These are phyloP conservation scores for Artemisia tridentata DNA, from an alignment of 129 eudicot genomes.

Conservation along the genomic window DNA sequence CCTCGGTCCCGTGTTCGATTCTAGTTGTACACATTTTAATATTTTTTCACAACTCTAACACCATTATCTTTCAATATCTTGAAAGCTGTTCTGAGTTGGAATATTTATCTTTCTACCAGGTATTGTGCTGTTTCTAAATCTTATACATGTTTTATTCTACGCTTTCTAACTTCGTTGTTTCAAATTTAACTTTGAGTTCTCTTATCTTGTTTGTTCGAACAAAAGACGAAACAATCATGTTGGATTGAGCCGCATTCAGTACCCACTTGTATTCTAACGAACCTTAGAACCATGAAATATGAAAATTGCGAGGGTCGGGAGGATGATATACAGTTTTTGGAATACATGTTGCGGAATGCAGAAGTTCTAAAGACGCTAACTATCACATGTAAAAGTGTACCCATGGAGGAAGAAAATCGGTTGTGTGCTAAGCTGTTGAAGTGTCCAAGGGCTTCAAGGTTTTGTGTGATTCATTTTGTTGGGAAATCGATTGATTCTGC, in stretches of 20 bases:
- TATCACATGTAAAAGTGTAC: neutral
- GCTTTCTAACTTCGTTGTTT: too few relatives aligned
- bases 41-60: too few relatives aligned
- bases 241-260: too few relatives aligned
- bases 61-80: neutral
- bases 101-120: neutral
- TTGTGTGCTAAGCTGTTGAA: neutral
- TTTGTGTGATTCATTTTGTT: neutral
- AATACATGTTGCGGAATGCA: constrained; percentile 11
- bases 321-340: neutral
- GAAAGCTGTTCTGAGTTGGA: constrained; percentile 4
- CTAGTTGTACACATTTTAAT: too few relatives aligned
- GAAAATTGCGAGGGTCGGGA: neutral
- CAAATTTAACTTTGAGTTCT: too few relatives aligned
- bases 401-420: neutral
- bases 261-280: neutral
- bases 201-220: too few relatives aligned
- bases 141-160: too few relatives aligned
- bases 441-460: constrained; percentile 8
- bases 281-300: constrained; percentile 2
- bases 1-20: too few relatives aligned
- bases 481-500: neutral
- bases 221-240: too few relatives aligned
- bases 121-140: neutral
- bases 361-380: constrained; percentile 7